Conservation (phyloP, 768 basidiomycete species). For the Suillus alpinus region DNA sequence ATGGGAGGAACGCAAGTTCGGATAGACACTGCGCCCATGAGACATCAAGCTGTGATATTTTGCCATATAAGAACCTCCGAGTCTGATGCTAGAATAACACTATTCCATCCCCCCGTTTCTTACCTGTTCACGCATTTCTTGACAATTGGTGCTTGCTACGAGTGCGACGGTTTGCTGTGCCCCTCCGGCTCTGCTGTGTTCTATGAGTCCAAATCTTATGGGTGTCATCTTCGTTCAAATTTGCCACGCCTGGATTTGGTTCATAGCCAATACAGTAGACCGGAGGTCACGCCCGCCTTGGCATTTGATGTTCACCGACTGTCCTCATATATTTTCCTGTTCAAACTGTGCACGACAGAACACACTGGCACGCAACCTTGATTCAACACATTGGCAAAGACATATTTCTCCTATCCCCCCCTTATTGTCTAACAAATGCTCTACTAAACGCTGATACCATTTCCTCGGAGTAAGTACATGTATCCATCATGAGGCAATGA, state of each 20-base stretch:
- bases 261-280: constrained; percentile 59
- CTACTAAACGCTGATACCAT: background rate
- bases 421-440: background rate
- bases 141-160: constrained; percentile 8
- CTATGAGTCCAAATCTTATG: constrained; percentile 38
- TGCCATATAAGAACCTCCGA: background rate
- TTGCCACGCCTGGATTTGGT: constrained; percentile 39
- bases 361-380: background rate
- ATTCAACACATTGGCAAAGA: background rate
- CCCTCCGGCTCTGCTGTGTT: constrained; percentile 31
- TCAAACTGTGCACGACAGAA: background rate
- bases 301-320: constrained; percentile 6
- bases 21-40: constrained; percentile 5
- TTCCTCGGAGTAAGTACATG: background rate
- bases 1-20: constrained; percentile 12
- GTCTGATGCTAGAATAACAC: background rate
- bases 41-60: background rate
- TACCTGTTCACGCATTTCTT: constrained; percentile 10
- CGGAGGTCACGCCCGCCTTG: constrained; percentile 35
- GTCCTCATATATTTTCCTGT: background rate
- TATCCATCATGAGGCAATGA: background rate
- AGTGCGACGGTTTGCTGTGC: constrained; percentile 24
- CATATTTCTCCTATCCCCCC: background rate
- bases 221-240: constrained; percentile 33
- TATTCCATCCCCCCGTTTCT: background rate